Conservation (phyloP, 129 eudicot genomes). For the Centella asiatica region DNA sequence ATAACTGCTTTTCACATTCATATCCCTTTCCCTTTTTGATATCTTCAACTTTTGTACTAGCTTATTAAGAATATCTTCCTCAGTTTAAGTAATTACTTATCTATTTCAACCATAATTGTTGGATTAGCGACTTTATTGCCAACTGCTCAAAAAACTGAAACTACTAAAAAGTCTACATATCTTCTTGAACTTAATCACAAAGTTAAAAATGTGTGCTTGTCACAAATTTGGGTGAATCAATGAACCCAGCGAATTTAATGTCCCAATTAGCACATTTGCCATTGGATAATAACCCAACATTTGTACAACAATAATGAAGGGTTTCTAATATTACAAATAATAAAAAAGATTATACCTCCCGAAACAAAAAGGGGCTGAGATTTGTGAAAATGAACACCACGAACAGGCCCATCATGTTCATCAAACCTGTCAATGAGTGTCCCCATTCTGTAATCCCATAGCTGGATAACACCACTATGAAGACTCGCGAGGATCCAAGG, state of each 20-base stretch:
- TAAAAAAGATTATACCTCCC: conserved; percentile 36
- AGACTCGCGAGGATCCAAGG: conserved; percentile 73
- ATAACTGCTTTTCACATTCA: too few relatives aligned
- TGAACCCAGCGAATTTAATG: neutral
- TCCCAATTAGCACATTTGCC: neutral
- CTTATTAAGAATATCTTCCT: too few relatives aligned
- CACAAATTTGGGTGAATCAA: neutral
- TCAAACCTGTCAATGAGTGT: conserved; percentile 74
- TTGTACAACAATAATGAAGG: neutral
- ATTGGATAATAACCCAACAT: neutral
- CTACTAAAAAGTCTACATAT: neutral
- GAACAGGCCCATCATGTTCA: conserved; percentile 80
- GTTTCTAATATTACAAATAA: neutral
- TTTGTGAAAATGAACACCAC: conserved; percentile 78
- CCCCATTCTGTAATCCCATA: conserved; percentile 79
- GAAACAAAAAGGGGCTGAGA: conserved; percentile 80
- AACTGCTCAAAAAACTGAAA: neutral
- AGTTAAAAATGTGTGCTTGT: neutral
- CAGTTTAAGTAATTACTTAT: too few relatives aligned
- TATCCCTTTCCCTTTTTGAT: too few relatives aligned
- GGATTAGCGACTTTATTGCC: too few relatives aligned
- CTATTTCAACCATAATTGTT: neutral
- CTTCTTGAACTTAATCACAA: neutral
- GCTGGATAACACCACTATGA: conserved; percentile 67
- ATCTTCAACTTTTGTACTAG: too few relatives aligned